Conservation (phyloP, 352 stramenopile genomes). For the Pythium rishiriense region DNA sequence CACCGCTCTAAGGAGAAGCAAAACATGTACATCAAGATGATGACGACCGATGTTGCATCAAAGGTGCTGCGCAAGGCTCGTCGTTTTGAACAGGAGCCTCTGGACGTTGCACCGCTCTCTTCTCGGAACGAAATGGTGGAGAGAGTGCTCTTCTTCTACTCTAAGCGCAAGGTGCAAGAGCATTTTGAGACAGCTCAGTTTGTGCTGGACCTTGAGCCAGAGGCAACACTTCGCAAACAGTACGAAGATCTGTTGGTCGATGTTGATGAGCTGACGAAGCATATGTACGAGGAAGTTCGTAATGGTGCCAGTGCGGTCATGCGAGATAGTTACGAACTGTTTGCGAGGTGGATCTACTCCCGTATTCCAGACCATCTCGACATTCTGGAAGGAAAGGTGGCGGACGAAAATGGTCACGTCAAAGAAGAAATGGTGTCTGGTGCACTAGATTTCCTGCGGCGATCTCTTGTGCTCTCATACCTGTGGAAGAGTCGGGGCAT, state of each 20-base stretch:
- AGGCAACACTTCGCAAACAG: constrained; percentile 18
- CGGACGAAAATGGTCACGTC: constrained; percentile 25
- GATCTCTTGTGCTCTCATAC: constrained; percentile 38
- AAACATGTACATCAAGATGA: constrained; percentile 53
- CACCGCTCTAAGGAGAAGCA: constrained; percentile 50
- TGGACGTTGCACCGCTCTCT: constrained; percentile 36
- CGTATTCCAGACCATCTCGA: constrained; percentile 45
- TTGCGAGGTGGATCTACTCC: constrained; percentile 52
- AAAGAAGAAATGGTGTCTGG: constrained; percentile 48
- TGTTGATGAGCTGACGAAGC: constrained; percentile 52
- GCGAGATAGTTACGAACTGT: constrained; percentile 53
- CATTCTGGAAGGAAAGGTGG: constrained; percentile 39
- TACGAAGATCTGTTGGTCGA: constrained; percentile 52
- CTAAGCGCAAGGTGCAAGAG: constrained; percentile 55
- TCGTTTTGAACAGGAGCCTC: constrained; percentile 19
- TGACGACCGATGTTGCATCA: constrained; percentile 52
- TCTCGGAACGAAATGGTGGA: constrained; percentile 77
- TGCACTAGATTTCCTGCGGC: constrained; percentile 39
- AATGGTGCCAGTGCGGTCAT: constrained; percentile 41
- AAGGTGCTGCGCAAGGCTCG: constrained; percentile 36
- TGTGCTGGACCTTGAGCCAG: constrained; percentile 32
- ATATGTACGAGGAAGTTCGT: constrained; percentile 58
- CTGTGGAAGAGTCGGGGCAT: constrained; percentile 49
- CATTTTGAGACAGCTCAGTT: constrained; percentile 58
- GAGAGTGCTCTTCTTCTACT: constrained; percentile 60